Percentiles rank a stretch among this genome's conserved stretches.
phyloP scores from a whole-genome alignment of 2,329 filamentous ascomycete genomes.

The Epichloe scottii region DNA sequence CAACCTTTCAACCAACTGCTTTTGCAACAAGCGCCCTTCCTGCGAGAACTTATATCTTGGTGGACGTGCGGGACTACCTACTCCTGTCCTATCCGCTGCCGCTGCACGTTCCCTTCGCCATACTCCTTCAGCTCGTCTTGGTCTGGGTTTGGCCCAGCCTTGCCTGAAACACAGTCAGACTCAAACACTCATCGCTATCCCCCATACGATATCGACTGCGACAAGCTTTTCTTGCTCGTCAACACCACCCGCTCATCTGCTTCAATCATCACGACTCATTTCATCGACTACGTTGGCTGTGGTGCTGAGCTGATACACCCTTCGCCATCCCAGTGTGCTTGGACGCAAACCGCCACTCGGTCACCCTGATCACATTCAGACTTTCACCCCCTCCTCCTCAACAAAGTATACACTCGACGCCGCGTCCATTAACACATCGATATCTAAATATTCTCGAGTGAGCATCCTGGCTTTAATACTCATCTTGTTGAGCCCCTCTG shows the following conservation, averaged over 20 bases:
- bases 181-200: constrained; percentile 7
- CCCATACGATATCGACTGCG: constrained; percentile 3
- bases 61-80: background rate
- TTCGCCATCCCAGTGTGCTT: background rate
- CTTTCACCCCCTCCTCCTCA: background rate
- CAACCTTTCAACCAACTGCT: background rate
- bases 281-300: background rate
- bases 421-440: background rate
- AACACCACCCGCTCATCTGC: constrained; percentile 3
- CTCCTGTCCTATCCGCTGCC: background rate
- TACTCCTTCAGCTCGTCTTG: constrained; percentile 2
- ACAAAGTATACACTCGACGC: background rate
- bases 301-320: background rate
- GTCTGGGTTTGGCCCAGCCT: constrained; percentile 7
- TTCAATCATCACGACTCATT: constrained; percentile 4
- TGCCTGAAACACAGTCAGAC: constrained; percentile 14
- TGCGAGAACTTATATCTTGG: background rate
- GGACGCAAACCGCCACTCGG: constrained; percentile 8
- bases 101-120: constrained; percentile 3
- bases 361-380: constrained; percentile 1
- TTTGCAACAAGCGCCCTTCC: background rate
- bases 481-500: constrained; percentile 5
- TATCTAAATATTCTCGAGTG: background rate
- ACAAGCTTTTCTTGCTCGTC: constrained; percentile 5
- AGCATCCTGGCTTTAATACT: constrained; percentile 4